Percentiles rank a stretch among this genome's conserved stretches.
phyloP scores from a whole-genome alignment of 208 protist species.

The Crithidia mellificae region DNA sequence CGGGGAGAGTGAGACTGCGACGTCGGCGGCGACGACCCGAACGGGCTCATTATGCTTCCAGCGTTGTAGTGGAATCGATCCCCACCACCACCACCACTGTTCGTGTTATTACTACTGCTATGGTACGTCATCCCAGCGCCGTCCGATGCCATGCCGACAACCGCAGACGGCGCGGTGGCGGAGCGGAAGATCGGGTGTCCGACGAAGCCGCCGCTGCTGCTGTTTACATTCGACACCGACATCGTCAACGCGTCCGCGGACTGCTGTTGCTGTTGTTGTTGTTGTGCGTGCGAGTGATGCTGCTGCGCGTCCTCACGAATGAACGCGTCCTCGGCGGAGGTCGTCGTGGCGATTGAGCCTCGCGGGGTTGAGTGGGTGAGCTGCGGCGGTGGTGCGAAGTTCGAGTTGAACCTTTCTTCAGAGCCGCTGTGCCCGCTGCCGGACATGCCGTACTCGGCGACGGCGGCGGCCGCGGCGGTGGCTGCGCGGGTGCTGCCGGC shows the following conservation, averaged over 20 bases:
- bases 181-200: conserved; percentile 4
- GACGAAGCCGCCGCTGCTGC: neutral
- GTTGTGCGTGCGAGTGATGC: neutral
- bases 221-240: neutral
- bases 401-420: neutral
- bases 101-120: neutral
- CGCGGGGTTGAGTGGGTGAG: no score
- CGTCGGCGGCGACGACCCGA: no score
- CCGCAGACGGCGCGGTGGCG: conserved; percentile 18
- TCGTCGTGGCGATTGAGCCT: neutral
- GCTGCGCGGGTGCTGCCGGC: neutral
- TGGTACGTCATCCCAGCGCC: no score
- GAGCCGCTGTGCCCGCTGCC: neutral
- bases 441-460: conserved; percentile 1
- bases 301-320: conserved; percentile 4
- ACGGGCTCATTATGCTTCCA: no score
- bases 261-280: conserved; percentile 1
- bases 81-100: neutral
- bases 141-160: conserved; percentile 2
- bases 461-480: neutral
- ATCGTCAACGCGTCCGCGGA: no score
- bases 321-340: conserved; percentile 12
- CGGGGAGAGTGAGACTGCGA: neutral
- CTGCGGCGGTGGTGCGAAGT: neutral
- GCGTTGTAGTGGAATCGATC: no score